A percentile compares a stretch with the other conserved stretches of the same genome.
These are phyloP conservation scores for Camellia japonica DNA, from an alignment of 148 eudicot species.

Conservation along the genomic window DNA sequence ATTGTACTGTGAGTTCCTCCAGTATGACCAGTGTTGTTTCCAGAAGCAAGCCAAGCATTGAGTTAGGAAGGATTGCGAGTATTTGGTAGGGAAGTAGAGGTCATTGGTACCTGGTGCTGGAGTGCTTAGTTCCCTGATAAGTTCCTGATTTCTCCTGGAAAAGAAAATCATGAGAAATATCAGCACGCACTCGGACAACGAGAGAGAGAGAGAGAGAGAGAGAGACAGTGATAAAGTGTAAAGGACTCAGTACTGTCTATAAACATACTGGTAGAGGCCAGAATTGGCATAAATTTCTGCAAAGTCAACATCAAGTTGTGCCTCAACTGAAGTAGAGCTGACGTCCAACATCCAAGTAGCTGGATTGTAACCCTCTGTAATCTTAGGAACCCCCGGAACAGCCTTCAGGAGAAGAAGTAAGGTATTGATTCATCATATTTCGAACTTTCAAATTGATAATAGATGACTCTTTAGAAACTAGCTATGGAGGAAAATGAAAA, in stretches of 20 bases:
- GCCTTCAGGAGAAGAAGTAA: slow-evolving; percentile 17
- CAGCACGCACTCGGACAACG: background rate
- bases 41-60: slow-evolving; percentile 33
- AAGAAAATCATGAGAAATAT: slow-evolving; percentile 5
- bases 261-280: slow-evolving; percentile 8
- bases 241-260: background rate
- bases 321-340: slow-evolving; percentile 13
- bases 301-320: slow-evolving; percentile 17
- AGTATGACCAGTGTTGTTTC: slow-evolving; percentile 25
- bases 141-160: slow-evolving; percentile 26
- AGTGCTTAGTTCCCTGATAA: slow-evolving; percentile 24
- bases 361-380: slow-evolving; percentile 17
- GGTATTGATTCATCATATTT: too few relatives aligned
- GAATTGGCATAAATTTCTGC: slow-evolving; percentile 15
- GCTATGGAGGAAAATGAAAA: background rate
- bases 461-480: background rate
- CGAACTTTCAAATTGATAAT: background rate
- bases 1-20: slow-evolving; percentile 19
- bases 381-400: slow-evolving; percentile 26
- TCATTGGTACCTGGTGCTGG: slow-evolving; percentile 22
- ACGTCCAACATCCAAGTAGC: slow-evolving; percentile 21
- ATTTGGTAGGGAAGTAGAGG: slow-evolving; percentile 24
- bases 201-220: background rate
- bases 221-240: background rate
- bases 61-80: slow-evolving; percentile 14